Conservation (phyloP, 768 basidiomycete species). For the Calocera cornea region DNA sequence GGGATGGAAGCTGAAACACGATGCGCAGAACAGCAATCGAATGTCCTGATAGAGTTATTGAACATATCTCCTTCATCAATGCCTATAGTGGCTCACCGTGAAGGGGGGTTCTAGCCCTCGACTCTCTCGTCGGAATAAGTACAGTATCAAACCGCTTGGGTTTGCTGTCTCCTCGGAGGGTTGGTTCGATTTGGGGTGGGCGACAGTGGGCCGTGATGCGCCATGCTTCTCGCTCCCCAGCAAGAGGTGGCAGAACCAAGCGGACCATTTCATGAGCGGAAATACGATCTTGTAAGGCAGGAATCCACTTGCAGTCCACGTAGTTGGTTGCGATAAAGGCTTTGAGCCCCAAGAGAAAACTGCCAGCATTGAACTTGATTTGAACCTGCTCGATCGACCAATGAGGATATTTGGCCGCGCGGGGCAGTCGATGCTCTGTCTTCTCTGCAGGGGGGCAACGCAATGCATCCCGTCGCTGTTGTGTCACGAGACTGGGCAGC, state of each 20-base stretch:
- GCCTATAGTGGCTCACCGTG: too few relatives aligned
- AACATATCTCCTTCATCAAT: too few relatives aligned
- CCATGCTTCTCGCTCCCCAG: neutral
- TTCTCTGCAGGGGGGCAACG: too few relatives aligned
- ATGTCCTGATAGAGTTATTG: too few relatives aligned
- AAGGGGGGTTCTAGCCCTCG: too few relatives aligned
- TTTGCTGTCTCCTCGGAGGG: neutral
- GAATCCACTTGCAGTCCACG: neutral
- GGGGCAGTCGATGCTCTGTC: too few relatives aligned
- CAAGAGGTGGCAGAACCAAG: neutral
- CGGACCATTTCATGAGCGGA: neutral
- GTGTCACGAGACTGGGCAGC: too few relatives aligned
- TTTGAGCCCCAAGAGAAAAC: neutral
- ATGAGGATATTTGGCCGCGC: too few relatives aligned
- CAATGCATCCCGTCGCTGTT: too few relatives aligned
- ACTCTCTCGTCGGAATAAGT: constrained; percentile 4
- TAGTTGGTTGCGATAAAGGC: neutral
- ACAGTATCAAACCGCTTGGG: constrained; percentile 9
- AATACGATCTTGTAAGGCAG: neutral
- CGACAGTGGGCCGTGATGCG: neutral
- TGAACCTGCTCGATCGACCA: too few relatives aligned
- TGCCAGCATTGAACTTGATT: constrained; percentile 5
- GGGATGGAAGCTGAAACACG: constrained; percentile 12
- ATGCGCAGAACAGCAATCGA: constrained; percentile 3
- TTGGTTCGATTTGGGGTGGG: neutral